These are phyloP conservation scores for Exophiala oligosperma DNA, from an alignment of 2,329 filamentous ascomycete genomes.

Conservation along the genomic window DNA sequence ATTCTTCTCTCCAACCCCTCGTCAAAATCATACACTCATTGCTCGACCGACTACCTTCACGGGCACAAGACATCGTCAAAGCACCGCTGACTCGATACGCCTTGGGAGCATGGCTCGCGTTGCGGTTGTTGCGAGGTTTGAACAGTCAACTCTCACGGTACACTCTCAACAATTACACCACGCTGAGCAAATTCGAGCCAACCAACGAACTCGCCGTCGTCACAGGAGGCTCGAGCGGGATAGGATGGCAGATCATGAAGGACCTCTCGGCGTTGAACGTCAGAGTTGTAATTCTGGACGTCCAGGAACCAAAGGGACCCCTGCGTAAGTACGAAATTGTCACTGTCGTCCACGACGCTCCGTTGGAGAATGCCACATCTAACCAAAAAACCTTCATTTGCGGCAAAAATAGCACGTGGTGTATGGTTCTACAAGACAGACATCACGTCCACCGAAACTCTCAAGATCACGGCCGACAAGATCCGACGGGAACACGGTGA, in stretches of 20 bases:
- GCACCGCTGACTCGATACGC: not conserved
- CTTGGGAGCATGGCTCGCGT: not conserved
- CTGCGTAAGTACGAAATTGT: conserved; percentile 41
- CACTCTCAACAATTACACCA: conserved; percentile 5
- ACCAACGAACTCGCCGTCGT: conserved; percentile 1
- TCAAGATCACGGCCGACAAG: not conserved
- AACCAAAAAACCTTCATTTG: no score
- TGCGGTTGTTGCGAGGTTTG: not conserved
- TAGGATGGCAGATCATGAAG: not conserved
- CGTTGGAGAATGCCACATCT: not conserved
- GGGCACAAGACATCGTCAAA: not conserved
- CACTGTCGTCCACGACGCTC: conserved; percentile 32
- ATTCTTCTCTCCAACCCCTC: no score
- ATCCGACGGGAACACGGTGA: conserved; percentile 41
- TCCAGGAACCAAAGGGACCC: conserved; percentile 62
- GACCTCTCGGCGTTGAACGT: conserved; percentile 44
- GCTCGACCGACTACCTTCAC: not conserved
- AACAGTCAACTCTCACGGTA: not conserved
- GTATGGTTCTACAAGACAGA: not conserved
- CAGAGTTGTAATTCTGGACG: conserved; percentile 70
- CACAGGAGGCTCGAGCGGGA: not conserved
- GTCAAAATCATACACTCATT: not conserved
- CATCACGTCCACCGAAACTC: not conserved
- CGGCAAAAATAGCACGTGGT: not conserved
- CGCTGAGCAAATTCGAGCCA: not conserved